Evolutionary conservation across 768 basidiomycete genomes (phyloP), one percentile per base, ranked within the genome.

Genomic region (Lactarius tabidus): DNA sequence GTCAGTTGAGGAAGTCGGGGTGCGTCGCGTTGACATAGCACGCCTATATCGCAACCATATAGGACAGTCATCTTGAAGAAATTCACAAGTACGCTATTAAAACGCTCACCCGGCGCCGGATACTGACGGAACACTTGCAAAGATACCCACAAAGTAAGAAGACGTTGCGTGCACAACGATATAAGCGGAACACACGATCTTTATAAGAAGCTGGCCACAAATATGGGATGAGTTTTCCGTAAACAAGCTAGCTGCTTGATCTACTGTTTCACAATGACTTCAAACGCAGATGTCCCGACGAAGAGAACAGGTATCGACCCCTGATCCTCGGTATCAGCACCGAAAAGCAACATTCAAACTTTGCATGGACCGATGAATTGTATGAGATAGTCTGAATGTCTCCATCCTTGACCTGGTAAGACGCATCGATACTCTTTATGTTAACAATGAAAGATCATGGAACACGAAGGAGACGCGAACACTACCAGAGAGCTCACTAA

Each of bases 21-120:
- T 99, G 97, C 1, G 96, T 98, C 17, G 97, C 98, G 79, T 99
- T 99, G 72, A 99, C 90, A 74, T 98, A 99, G 75, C 94, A 96
- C 41, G 95, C 94, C 80, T 98, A 96, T 95, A 98, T 98, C 90
- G 91, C 77, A 58, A 98, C 95, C 80, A 99, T 85, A 71, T 99
- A 97, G 12, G 84, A 74, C 15, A 99, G 93, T 78, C 57, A 81
- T 84, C 82, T 96, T 97, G 86, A 97, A 96, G 78, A 97, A 99
- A 77, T 90, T 91, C 72, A 98, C 92, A 31, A 99, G 96, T 33
- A 94, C 92, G 18, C 89, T 75, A 77, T 97, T 98, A 82, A 99
- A 98, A 23, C 95, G 88, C 65, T 99, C 97, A 63, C 89, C 88
- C 56, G 98, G 85, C n/a, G 93, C 92, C 53, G 97, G 97, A 78